Conservation (phyloP, 345 rosid genomes). For the Abelmoschus esculentus region DNA sequence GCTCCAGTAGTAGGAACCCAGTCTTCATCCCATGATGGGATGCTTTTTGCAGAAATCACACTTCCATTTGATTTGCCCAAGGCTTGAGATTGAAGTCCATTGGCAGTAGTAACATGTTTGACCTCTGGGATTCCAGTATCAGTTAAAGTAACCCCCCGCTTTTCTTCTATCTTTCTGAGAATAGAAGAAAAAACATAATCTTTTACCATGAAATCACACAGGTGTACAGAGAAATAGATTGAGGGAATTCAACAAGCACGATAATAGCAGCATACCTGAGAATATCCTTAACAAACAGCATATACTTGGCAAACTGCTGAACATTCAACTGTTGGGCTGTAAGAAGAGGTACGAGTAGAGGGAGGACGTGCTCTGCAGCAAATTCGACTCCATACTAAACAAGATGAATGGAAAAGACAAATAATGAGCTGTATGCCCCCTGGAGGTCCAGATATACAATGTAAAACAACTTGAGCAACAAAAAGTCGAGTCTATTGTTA, state of each 20-base stretch:
- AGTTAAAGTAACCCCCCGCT: slow-evolving; percentile 63
- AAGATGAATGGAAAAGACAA: slow-evolving; percentile 13
- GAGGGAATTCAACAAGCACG: background rate
- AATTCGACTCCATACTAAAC: slow-evolving; percentile 84
- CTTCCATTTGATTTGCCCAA: background rate
- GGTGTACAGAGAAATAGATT: background rate
- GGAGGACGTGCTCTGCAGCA: slow-evolving; percentile 78
- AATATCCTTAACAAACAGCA: slow-evolving; percentile 83
- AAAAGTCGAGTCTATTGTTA: slow-evolving; percentile 13
- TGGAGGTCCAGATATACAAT: background rate
- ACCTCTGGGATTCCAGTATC: slow-evolving; percentile 54
- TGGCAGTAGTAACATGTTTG: slow-evolving; percentile 24
- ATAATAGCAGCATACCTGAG: slow-evolving; percentile 49
- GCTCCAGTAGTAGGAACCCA: background rate
- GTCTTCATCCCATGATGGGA: background rate
- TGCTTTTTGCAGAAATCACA: background rate
- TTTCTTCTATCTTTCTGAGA: slow-evolving; percentile 78
- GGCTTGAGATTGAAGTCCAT: background rate
- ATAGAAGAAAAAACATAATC: background rate
- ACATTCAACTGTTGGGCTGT: slow-evolving; percentile 84
- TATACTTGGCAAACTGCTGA: slow-evolving; percentile 93
- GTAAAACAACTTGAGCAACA: background rate
- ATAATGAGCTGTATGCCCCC: slow-evolving; percentile 7
- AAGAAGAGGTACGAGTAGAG: slow-evolving; percentile 76
- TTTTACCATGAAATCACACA: background rate